Evolutionary conservation across 2,329 filamentous ascomycete species (phyloP), one percentile per base, ranked within the genome.

Genomic region (Fusarium pininemorale): DNA sequence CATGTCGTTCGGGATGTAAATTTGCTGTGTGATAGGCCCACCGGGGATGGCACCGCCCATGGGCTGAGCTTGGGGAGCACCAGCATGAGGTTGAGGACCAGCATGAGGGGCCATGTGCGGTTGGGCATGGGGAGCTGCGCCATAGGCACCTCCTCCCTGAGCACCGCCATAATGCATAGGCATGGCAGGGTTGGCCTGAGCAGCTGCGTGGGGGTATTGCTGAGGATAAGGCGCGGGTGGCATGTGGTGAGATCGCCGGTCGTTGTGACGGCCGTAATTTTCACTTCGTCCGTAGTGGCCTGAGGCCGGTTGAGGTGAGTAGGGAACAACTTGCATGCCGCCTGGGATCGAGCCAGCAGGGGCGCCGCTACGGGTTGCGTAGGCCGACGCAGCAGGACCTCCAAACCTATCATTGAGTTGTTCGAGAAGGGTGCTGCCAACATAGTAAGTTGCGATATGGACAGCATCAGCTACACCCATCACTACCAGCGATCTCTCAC

Each of bases 1-100:
- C 96, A 99, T 98, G 80, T 99, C 96, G 81, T 99, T 99, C 66
- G 96, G 96, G 78, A 99, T 99, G 85, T 93, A 99, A 76, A 99
- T 99, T 84, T 99, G 96, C 84, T 99, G 96, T 7, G 96, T 99
- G 80, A 98, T 87, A 57, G 95, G 94, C 30, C 84, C 83, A 18
- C 83, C 85, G 10, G 82, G 80, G 88, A 84, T 91, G 50, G 82
- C 90, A 24, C 90, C 90, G 73, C 92, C 90, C 85, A 95, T 92
- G 14, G 94, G 93, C 79, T 94, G 93, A 71, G 91, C 90, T 57
- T 93, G 91, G 61, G 92, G 91, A 62, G 92, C 92, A 28, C 90
- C 93, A 70, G 90, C 91, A 77, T 84, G 81, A 53, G 89, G 86
- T 73, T 86, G 86, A 80, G 89, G 80, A 79, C 86, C 77, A 81